A percentile compares a stretch with the other conserved stretches of the same genome.
These are phyloP conservation scores for Sclerotinia trifoliorum DNA, from an alignment of 2,329 filamentous ascomycete species.

Conservation along the genomic window DNA sequence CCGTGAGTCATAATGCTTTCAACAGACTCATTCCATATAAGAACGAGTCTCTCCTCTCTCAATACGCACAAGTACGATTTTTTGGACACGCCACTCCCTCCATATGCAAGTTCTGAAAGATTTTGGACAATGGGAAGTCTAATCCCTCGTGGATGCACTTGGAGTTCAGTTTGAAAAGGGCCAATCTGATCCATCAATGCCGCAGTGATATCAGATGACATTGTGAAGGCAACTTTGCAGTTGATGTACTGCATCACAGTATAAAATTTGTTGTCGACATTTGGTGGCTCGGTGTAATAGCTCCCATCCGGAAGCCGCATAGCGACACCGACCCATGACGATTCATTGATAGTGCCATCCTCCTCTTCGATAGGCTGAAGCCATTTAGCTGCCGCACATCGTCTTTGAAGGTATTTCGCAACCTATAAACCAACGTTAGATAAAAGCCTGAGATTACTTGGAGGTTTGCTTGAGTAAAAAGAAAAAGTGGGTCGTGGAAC, in stretches of 20 bases:
- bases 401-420: conserved; percentile 26
- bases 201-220: conserved; percentile 49
- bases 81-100: conserved; percentile 18
- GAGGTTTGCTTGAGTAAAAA: neutral
- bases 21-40: conserved; percentile 32
- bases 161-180: conserved; percentile 29
- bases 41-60: conserved; percentile 28
- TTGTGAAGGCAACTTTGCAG: conserved; percentile 46
- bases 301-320: conserved; percentile 28
- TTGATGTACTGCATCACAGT: conserved; percentile 23
- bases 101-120: conserved; percentile 48
- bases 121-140: conserved; percentile 46
- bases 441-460: neutral
- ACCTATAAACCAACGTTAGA: conserved; percentile 23
- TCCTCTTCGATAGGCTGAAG: conserved; percentile 25
- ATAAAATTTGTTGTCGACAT: conserved; percentile 23
- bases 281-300: conserved; percentile 27
- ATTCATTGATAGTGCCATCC: conserved; percentile 22
- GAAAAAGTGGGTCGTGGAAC: neutral
- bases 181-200: conserved; percentile 33
- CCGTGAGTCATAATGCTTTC: conserved; percentile 31
- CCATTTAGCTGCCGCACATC: conserved; percentile 28
- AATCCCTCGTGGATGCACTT: conserved; percentile 24
- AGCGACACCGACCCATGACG: conserved; percentile 27
- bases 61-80: conserved; percentile 29